Conservation (phyloP, 1,284 basidiomycete genomes). For the Cutaneotrichosporon curvatum region DNA sequence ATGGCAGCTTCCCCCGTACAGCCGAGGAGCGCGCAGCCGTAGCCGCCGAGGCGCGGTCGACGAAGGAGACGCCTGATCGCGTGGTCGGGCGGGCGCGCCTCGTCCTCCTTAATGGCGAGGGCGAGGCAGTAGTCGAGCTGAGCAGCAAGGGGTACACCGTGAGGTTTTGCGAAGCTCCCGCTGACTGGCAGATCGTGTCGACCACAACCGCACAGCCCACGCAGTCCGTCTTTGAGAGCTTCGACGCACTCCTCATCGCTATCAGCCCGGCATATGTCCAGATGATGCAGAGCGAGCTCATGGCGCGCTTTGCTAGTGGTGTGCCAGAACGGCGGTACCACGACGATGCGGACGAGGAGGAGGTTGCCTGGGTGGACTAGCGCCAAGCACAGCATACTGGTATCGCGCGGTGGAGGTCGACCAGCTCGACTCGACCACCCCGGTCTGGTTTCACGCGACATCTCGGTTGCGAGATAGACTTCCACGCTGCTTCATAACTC, state of each 20-base stretch:
- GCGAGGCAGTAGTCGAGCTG: slow-evolving; percentile 21
- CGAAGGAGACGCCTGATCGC: slow-evolving; percentile 8
- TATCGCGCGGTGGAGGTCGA: no score
- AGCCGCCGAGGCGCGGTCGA: slow-evolving; percentile 3
- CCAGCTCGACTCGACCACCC: no score
- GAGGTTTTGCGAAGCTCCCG: slow-evolving; percentile 11
- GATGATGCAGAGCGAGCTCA: slow-evolving; percentile 35
- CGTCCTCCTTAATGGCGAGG: slow-evolving; percentile 18
- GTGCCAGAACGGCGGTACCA: slow-evolving; percentile 2
- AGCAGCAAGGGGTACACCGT: slow-evolving; percentile 36
- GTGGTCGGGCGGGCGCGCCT: slow-evolving; percentile 24
- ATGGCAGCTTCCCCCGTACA: slow-evolving; percentile 26
- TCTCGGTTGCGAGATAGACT: no score
- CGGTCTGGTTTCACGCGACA: no score
- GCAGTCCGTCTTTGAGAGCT: slow-evolving; percentile 27
- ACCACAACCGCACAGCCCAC: slow-evolving; percentile 4
- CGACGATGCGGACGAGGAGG: slow-evolving; percentile 8
- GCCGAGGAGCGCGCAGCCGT: slow-evolving; percentile 19
- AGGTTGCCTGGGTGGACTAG: slow-evolving; percentile 15
- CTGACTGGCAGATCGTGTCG: slow-evolving; percentile 12
- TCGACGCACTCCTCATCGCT: slow-evolving; percentile 39
- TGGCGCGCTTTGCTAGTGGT: slow-evolving; percentile 25
- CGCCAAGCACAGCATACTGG: no score
- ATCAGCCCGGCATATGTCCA: slow-evolving; percentile 29
- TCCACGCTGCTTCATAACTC: no score